Conservation (phyloP, 1,284 basidiomycete genomes). For the Apiotrichum siamense region DNA sequence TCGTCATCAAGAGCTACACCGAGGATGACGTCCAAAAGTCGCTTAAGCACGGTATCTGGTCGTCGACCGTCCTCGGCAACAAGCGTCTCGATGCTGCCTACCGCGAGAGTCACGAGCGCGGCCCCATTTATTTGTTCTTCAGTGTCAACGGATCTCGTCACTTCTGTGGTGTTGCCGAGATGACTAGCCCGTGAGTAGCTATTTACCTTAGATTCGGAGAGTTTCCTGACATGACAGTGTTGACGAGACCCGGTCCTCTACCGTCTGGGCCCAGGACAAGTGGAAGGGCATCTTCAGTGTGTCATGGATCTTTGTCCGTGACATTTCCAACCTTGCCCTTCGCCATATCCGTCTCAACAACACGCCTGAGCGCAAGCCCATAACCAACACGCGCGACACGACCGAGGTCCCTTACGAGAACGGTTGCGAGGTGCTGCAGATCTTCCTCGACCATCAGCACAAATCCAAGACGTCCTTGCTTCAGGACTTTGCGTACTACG, state of each 20-base stretch:
- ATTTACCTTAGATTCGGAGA: slow-evolving; percentile 2
- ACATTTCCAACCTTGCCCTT: slow-evolving; percentile 70
- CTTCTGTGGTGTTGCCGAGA: slow-evolving; percentile 95
- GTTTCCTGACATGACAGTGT: slow-evolving; percentile 28
- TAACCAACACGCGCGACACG: slow-evolving; percentile 70
- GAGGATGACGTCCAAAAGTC: slow-evolving; percentile 97
- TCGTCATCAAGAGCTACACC: slow-evolving; percentile 96
- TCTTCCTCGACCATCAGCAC: slow-evolving; percentile 78
- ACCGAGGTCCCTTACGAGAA: slow-evolving; percentile 87
- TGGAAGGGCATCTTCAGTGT: slow-evolving; percentile 98
- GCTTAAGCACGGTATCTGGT: slow-evolving; percentile 94
- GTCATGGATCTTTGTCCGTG: slow-evolving; percentile 89
- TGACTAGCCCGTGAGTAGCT: slow-evolving; percentile 65
- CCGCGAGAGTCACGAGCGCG: slow-evolving; percentile 74
- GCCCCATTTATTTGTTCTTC: slow-evolving; percentile 93
- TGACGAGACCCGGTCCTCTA: slow-evolving; percentile 52
- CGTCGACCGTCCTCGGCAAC: slow-evolving; percentile 89
- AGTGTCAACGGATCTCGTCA: slow-evolving; percentile 93
- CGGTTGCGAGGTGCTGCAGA: slow-evolving; percentile 87
- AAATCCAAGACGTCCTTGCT: slow-evolving; percentile 76
- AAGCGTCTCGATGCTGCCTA: slow-evolving; percentile 92
- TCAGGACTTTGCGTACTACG: slow-evolving; percentile 91
- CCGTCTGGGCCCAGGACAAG: slow-evolving; percentile 95
- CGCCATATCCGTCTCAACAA: slow-evolving; percentile 58
- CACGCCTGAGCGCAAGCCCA: slow-evolving; percentile 91